Conservation (phyloP, 345 rosid species). For the Rubroshorea leprosula region DNA sequence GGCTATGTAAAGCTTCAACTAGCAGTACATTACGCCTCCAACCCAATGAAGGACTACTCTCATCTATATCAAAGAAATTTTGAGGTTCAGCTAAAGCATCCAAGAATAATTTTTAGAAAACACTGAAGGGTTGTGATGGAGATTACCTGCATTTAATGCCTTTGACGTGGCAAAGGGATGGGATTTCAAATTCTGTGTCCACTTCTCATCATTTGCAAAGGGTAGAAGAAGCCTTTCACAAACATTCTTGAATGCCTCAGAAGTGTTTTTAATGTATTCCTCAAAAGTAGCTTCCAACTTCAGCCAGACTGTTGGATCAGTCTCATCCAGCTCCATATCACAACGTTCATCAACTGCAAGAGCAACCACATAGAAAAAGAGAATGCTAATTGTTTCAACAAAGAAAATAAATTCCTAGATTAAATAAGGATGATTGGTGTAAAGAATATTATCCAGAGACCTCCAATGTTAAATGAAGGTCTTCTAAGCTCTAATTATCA, state of each 20-base stretch:
- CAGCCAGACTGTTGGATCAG: slow-evolving; percentile 93
- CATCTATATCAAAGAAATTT: slow-evolving; percentile 38
- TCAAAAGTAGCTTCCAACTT: slow-evolving; percentile 82
- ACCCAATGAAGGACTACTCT: slow-evolving; percentile 67
- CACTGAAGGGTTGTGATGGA: neutral
- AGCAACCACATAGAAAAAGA: slow-evolving; percentile 17
- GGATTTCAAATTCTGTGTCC: slow-evolving; percentile 50
- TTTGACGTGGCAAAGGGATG: slow-evolving; percentile 34
- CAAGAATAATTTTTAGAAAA: neutral
- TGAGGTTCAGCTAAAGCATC: slow-evolving; percentile 8
- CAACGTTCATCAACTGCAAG: slow-evolving; percentile 88
- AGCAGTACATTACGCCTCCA: slow-evolving; percentile 95
- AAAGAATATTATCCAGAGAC: too few relatives aligned
- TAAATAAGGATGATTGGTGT: too few relatives aligned
- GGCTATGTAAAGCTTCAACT: slow-evolving; percentile 89
- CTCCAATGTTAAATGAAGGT: too few relatives aligned
- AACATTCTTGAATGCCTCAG: slow-evolving; percentile 57
- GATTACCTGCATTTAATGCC: slow-evolving; percentile 39
- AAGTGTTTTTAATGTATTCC: slow-evolving; percentile 70
- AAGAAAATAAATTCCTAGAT: too few relatives aligned
- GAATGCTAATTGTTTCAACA: slow-evolving; percentile 12
- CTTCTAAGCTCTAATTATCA: neutral
- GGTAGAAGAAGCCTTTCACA: slow-evolving; percentile 79
- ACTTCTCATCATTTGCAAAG: slow-evolving; percentile 68
- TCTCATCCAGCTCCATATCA: slow-evolving; percentile 98